These are phyloP conservation scores for Microstegium vimineum DNA, from an alignment of 176 grass and related monocot genomes.

Conservation along the genomic window DNA sequence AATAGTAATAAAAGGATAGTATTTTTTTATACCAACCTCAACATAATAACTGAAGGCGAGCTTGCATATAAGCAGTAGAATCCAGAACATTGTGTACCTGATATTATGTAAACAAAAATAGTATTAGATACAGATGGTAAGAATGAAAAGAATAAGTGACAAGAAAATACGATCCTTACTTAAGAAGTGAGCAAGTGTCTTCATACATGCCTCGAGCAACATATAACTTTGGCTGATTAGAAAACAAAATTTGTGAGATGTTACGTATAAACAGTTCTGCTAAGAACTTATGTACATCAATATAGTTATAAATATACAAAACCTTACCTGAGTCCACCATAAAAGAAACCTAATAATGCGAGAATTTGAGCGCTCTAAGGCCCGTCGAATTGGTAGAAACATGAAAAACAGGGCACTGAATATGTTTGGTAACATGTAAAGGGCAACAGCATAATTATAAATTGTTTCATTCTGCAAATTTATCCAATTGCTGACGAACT, in stretches of 20 bases:
- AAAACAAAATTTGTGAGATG: conserved; percentile 10
- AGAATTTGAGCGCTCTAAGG: conserved; percentile 67
- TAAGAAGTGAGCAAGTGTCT: conserved; percentile 76
- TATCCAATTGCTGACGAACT: conserved; percentile 88
- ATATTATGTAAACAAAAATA: conserved; percentile 21
- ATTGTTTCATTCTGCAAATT: conserved; percentile 65
- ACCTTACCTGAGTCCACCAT: conserved; percentile 95
- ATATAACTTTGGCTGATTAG: conserved; percentile 83
- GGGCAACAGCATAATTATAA: conserved; percentile 77
- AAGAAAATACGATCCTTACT: conserved; percentile 47
- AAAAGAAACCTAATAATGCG: conserved; percentile 67
- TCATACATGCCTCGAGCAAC: conserved; percentile 93
- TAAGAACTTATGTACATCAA: conserved; percentile 7
- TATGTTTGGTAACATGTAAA: conserved; percentile 94
- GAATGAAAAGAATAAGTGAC: conserved; percentile 2
- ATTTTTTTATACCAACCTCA: conserved; percentile 53
- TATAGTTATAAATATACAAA: conserved; percentile 13
- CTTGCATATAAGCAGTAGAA: conserved; percentile 96
- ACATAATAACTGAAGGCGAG: conserved; percentile 96
- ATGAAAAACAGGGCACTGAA: conserved; percentile 83
- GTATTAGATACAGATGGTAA: conserved; percentile 9
- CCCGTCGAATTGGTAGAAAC: conserved; percentile 58
- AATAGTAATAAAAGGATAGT: background rate
- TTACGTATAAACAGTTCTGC: conserved; percentile 7
- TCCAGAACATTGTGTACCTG: conserved; percentile 95